Conservation (phyloP, 805 yeast species). For the Metschnikowia picachoensis region DNA sequence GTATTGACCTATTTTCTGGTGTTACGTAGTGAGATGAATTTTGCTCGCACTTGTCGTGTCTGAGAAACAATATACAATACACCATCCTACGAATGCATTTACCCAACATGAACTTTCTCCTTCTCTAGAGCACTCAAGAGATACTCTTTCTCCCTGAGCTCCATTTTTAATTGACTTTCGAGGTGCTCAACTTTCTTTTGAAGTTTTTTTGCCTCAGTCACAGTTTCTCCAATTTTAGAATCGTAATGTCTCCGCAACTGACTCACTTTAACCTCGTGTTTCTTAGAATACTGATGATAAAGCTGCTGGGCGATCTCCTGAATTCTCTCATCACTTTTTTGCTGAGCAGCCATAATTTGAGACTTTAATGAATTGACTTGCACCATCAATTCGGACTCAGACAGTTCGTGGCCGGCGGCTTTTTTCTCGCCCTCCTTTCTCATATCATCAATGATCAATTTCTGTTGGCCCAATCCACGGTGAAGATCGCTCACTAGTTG, state of each 20-base stretch:
- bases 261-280: slow-evolving; percentile 72
- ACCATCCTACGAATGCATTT: not conserved
- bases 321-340: slow-evolving; percentile 49
- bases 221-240: slow-evolving; percentile 37
- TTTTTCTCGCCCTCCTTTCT: slow-evolving; percentile 2
- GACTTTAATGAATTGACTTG: slow-evolving; percentile 22
- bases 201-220: slow-evolving; percentile 41
- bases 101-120: not conserved
- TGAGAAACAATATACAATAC: not conserved
- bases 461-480: slow-evolving; percentile 19
- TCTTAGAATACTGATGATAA: slow-evolving; percentile 69
- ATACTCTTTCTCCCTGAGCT: slow-evolving; percentile 31
- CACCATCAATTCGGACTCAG: slow-evolving; percentile 9
- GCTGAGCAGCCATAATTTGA: slow-evolving; percentile 38
- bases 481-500: slow-evolving; percentile 29
- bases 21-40: not conserved
- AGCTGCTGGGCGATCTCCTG: slow-evolving; percentile 65
- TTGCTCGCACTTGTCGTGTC: slow-evolving; percentile 3
- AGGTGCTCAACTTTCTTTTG: slow-evolving; percentile 52
- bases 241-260: slow-evolving; percentile 33
- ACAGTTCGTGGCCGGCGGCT: not conserved
- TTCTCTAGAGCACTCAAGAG: slow-evolving; percentile 13
- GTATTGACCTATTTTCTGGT: not conserved
- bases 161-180: slow-evolving; percentile 32
- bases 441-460: slow-evolving; percentile 12